These are phyloP conservation scores for Beauveria rudraprayagi DNA, from an alignment of 2,329 filamentous ascomycete species.

Conservation along the genomic window DNA sequence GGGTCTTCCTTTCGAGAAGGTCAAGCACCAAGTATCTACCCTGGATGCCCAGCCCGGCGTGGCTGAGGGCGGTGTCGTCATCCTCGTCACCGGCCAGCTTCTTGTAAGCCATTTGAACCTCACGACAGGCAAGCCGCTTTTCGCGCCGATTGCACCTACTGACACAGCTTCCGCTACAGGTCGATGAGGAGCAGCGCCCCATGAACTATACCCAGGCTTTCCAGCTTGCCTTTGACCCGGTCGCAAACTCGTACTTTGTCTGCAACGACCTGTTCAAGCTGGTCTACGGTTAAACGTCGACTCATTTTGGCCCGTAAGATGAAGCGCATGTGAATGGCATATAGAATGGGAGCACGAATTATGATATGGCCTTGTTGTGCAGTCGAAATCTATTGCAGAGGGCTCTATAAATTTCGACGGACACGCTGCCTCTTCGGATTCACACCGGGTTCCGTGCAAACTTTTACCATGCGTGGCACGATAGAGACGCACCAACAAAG, in stretches of 20 bases:
- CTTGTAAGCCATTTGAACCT: constrained; percentile 49
- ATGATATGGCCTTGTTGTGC: neutral
- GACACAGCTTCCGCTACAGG: constrained; percentile 39
- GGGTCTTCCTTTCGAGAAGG: constrained; percentile 72
- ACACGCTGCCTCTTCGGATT: neutral
- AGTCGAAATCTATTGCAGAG: neutral
- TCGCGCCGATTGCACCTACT: neutral
- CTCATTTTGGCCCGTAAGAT: neutral
- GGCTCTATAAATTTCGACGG: neutral
- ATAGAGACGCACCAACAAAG: no score
- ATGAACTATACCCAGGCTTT: constrained; percentile 91
- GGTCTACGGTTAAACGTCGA: constrained; percentile 51
- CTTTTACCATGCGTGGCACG: neutral
- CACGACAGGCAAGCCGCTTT: neutral
- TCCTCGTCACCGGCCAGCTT: constrained; percentile 81
- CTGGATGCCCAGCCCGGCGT: constrained; percentile 76
- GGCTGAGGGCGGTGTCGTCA: constrained; percentile 60
- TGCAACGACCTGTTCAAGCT: constrained; percentile 95
- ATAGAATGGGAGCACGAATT: constrained; percentile 1
- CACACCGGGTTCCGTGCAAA: neutral
- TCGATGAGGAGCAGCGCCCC: constrained; percentile 75
- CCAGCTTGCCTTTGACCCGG: constrained; percentile 64
- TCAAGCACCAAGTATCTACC: constrained; percentile 69
- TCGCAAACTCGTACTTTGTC: constrained; percentile 66
- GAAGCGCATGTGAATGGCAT: neutral